phyloP scores from a whole-genome alignment of 495 filamentous ascomycete species.

The Rostrohypoxylon terebratum region DNA sequence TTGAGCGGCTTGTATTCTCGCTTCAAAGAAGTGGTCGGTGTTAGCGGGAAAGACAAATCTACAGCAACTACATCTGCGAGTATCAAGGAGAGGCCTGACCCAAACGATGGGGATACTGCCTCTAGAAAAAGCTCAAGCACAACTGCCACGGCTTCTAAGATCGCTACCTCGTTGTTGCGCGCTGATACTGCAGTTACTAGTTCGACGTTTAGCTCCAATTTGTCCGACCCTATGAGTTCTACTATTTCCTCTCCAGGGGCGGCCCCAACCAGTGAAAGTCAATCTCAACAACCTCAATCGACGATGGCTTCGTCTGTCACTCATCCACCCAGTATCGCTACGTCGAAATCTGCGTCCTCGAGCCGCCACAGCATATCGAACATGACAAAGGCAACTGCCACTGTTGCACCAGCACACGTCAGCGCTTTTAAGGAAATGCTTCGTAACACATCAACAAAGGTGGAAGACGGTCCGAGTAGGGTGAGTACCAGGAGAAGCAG shows the following conservation, averaged over 20 bases:
- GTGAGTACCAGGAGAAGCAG: constrained; percentile 50
- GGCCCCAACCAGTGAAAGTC: constrained; percentile 51
- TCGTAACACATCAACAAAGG: constrained; percentile 53
- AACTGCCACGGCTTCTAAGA: constrained; percentile 56
- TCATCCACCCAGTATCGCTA: constrained; percentile 53
- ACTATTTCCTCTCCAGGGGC: constrained; percentile 53
- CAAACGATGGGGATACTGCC: constrained; percentile 54
- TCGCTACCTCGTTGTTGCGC: constrained; percentile 47
- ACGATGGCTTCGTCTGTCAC: constrained; percentile 68
- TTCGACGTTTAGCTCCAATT: constrained; percentile 52
- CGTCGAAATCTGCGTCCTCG: constrained; percentile 65
- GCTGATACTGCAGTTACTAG: constrained; percentile 53
- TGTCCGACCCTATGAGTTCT: constrained; percentile 53
- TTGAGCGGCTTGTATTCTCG: constrained; percentile 87
- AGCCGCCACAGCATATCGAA: constrained; percentile 62
- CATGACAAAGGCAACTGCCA: constrained; percentile 57
- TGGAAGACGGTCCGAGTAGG: constrained; percentile 52
- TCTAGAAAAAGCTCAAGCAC: constrained; percentile 53
- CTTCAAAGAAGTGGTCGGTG: constrained; percentile 80
- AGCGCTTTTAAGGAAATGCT: constrained; percentile 64
- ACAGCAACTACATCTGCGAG: constrained; percentile 13
- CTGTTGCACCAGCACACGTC: constrained; percentile 67
- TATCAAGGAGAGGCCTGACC: constrained; percentile 45
- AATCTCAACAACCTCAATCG: constrained; percentile 57
- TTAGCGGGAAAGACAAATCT: constrained; percentile 68